Percentiles rank a stretch among this genome's conserved stretches.
Conservation (phyloP, 441 rosid genomes). For the Arabidopsis hybrid region DNA sequence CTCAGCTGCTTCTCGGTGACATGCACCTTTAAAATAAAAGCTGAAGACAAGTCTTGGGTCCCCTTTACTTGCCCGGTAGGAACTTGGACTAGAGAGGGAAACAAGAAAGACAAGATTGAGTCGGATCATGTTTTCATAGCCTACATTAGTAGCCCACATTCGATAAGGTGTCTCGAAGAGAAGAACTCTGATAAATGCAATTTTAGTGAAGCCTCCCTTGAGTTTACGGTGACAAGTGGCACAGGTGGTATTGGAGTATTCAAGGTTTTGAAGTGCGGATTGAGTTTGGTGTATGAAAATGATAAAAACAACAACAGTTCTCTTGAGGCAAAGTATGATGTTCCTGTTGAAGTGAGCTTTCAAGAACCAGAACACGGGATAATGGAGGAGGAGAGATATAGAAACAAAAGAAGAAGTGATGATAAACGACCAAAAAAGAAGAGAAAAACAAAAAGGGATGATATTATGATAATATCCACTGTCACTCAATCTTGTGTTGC, state of each 20-base stretch:
- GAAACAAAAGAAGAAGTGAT: neutral
- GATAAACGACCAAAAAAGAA: neutral
- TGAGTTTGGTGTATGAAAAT: slow-evolving; percentile 13
- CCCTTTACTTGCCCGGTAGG: slow-evolving; percentile 11
- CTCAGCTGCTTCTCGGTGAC: slow-evolving; percentile 17
- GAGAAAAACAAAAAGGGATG: neutral
- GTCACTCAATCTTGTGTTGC: neutral
- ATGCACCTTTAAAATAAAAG: slow-evolving; percentile 6
- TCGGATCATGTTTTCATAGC: slow-evolving; percentile 13
- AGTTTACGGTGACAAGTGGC: neutral
- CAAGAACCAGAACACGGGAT: neutral
- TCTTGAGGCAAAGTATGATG: neutral
- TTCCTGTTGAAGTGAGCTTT: neutral
- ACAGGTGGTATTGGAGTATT: neutral
- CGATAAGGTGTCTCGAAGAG: slow-evolving; percentile 9
- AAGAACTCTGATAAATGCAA: slow-evolving; percentile 1
- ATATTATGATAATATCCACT: neutral
- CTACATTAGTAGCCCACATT: slow-evolving; percentile 12
- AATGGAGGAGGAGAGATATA: neutral
- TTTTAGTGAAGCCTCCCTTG: slow-evolving; percentile 4
- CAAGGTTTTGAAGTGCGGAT: slow-evolving; percentile 23
- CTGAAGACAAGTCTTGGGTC: neutral
- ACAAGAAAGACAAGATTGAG: neutral
- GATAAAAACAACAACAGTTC: neutral
- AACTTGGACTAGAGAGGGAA: slow-evolving; percentile 6